Conservation (phyloP, 1,284 basidiomycete genomes). For the Pseudozyma pruni region DNA sequence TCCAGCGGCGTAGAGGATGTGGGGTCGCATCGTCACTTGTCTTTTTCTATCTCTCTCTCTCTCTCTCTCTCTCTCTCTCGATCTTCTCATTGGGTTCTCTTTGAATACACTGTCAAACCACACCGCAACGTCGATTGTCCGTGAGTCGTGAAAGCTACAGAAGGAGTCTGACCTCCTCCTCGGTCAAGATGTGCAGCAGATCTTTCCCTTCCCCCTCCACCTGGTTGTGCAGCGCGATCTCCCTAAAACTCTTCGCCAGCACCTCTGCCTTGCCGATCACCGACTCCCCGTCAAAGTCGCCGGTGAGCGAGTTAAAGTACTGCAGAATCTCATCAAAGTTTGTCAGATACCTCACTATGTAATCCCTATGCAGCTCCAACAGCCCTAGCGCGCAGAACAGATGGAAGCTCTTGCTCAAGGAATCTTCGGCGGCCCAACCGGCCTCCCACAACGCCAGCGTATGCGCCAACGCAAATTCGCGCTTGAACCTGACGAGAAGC, state of each 20-base stretch:
- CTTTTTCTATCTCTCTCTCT: not conserved
- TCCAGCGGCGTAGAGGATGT: no score
- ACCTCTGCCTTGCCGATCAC: constrained; percentile 48
- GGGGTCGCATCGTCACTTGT: not conserved
- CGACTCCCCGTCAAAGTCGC: constrained; percentile 38
- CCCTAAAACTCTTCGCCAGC: constrained; percentile 29
- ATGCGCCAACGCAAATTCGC: constrained; percentile 90
- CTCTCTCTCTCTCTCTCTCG: not conserved
- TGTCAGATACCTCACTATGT: constrained; percentile 89
- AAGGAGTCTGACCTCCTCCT: constrained; percentile 8
- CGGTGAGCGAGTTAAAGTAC: constrained; percentile 50
- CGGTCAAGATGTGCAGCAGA: constrained; percentile 8
- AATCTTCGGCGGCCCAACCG: constrained; percentile 29
- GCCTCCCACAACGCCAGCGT: constrained; percentile 89
- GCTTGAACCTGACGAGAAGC: constrained; percentile 69
- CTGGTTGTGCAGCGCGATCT: constrained; percentile 10
- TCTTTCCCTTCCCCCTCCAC: not conserved
- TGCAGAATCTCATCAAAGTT: constrained; percentile 73
- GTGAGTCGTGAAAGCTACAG: constrained; percentile 2
- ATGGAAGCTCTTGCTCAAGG: constrained; percentile 75
- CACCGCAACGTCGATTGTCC: no score
- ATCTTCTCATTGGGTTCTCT: not conserved
- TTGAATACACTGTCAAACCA: no score
- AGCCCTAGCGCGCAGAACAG: constrained; percentile 93
- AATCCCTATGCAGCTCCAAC: constrained; percentile 90